Evolutionary conservation across 2,329 filamentous ascomycete genomes (phyloP), one percentile per base, ranked within the genome.

Genomic region (Microcera coccophila): DNA sequence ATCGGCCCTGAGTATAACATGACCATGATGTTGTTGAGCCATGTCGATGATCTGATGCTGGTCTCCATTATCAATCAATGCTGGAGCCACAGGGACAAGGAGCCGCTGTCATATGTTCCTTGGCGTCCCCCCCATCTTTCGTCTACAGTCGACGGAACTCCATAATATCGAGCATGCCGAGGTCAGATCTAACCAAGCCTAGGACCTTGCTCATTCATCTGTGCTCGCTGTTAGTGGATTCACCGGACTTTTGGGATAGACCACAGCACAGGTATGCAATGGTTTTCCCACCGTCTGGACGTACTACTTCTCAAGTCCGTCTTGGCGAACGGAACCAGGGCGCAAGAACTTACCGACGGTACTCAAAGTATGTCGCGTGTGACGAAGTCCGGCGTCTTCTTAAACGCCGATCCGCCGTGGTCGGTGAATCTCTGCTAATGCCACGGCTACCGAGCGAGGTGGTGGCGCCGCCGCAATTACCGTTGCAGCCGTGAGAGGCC

Each of bases 21-120:
- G 22, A 26, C 12, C 7, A 12, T 55, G 53, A 48, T 54, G 53
- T 52, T 50, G 53, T 55, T 44, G 40, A 28, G 34, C 39, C 45
- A 37, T 53, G 50, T n/a, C 29, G 29, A 32, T 32, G 29, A 32
- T 32, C 29, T 16, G 29, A 32, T 32, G 9, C 8, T 32, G 29
- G 7, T 26, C 22, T 12, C 22, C 22, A 26, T 26, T 12, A 7
- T 26, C 22, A 26, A 26, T 12, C 22, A 7, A 26, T 12, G 7
- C 7, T 12, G 22, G 22, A 26, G 12, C 22, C 22, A 12, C 7
- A 7, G 22, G 22, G 7, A 12, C 22, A 12, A 12, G 12, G 22
- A 12, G 12, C 22, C 7, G 12, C 7, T 26, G 22, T 26, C 7
- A 26, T 7, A 7, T 26, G 22, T 7, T 26, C 22, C 22, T 7